Base-by-base conservation (phyloP, 2,329 filamentous ascomycete genomes). In the Alternaria sp. region DNA sequence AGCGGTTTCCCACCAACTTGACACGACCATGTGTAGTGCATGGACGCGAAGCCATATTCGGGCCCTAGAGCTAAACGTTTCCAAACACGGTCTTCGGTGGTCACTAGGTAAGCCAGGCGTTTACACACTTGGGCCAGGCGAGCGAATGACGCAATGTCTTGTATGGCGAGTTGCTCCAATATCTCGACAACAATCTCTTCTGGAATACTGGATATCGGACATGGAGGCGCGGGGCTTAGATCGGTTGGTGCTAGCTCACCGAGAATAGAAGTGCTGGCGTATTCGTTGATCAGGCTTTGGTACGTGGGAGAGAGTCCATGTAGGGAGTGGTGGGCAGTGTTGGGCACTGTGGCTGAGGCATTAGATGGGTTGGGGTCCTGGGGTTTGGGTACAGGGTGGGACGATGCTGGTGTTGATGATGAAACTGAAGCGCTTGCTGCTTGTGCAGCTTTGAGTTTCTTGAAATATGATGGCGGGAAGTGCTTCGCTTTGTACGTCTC, bases 401-500 rank as follows among this genome's bases (percentile, higher is more conserved):
- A 89, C 16, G 45, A 34, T 49, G 53, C 25, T 54, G 63, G n/a
- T 44, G 40, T 16, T 9, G 40, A 57, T 22, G 56, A 30, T 46
- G 60, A 10, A 53, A 36, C 36, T 5, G 62, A 8, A 4, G 41
- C 43, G 14, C 18, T 44, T 22, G 62, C 48, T 25, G 51, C 45
- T 32, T 58, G 59, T 55, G 58, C 61, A 27, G 57, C 57, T 18
- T 63, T 68, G 80, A 41, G 32, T 14, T 65, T 65, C 36, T 83
- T 80, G 67, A 82, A 83, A 34, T 78, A 80, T 10, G 86, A 85
- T 40, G 87, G 84, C 2, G 94, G 91, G 73, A 95, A 97, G 80
- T 98, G 90, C 81, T 98, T 98, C 73, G 92, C 90, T 72, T 92
- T 92, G 82, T 97, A 99, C 58, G 87, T 85, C 71, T 92, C 88